Evolutionary conservation across 148 eudicot genomes (phyloP), one percentile per base, ranked within the genome.

Genomic region (Pharnaceum exiguum): DNA sequence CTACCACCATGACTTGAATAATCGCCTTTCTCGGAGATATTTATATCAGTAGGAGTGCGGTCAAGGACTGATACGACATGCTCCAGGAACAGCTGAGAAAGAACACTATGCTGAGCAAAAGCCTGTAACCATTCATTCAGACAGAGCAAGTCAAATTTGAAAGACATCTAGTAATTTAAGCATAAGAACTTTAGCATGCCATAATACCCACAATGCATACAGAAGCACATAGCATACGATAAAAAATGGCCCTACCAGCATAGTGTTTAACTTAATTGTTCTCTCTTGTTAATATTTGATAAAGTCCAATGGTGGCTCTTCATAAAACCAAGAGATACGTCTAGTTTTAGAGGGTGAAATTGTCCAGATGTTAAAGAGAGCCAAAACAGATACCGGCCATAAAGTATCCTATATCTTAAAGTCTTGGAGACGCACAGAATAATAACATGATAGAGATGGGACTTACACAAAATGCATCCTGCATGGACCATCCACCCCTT

Each of bases 401-500:
- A n/a, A n/a, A n/a, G n/a, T n/a, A n/a, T n/a, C n/a, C n/a, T n/a
- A n/a, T n/a, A n/a, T n/a, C n/a, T n/a, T n/a, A n/a, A n/a, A n/a
- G n/a, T n/a, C n/a, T n/a, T n/a, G n/a, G n/a, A n/a, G n/a, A n/a
- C n/a, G n/a, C n/a, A n/a, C n/a, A n/a, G n/a, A n/a, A n/a, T n/a
- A n/a, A 30, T 29, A 30, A 2, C 24, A 51, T 22, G 35, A 60
- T 25, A 33, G 38, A 21, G 49, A 47, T 5, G 63, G 33, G 37
- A 74, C 99, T 81, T 62, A 93, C 99, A 77, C 81, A 82, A 60
- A 93, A 93, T 40, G 87, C 90, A 67, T 93, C 96, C 70, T 93
- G 99, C 82, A 93, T 79, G 55, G 99, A 90, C 99, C 99, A 93
- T 48, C 99, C 99, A 62, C 99, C 99, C 62, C 85, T 96, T 51